Evolutionary conservation across 345 rosid genomes (phyloP), one percentile per base, ranked within the genome.

Genomic region (Eucalyptus camaldulensis): DNA sequence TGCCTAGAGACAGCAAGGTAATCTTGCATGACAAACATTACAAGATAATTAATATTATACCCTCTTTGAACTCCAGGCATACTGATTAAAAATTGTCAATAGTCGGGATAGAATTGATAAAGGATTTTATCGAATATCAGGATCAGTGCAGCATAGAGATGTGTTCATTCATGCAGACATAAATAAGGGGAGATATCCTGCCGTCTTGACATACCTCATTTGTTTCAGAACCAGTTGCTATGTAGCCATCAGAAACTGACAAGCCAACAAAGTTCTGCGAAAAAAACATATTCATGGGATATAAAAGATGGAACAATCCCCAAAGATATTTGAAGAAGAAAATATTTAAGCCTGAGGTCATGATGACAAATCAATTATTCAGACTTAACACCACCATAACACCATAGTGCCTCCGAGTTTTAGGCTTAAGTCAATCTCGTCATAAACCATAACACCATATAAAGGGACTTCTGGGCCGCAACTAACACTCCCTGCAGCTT

Each of bases 191-290:
- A 33, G 47, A 40, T 76, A 76, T 76, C 47, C 8, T 85, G 56
- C 37, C 14, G 16, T 85, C 51, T 85, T 45, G 85, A 19, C 88
- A 80, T 94, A 98, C 99, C 99, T 98, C 99, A 85, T 97, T 98
- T 86, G 98, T 98, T 95, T 97, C 99, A 37, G 99, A 98, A 87
- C 99, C 99, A 22, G 99, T 97, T 33, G 98, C 99, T 91, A 98
- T 97, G 90, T 97, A 98, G 89, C 99, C 99, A 93, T 98, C 96
- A 76, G 98, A 94, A 54, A 95, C 98, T 10, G 99, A 96, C 91
- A 98, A 93, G 86, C 99, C 99, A 72, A 98, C 99, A 89, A 98
- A 98, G 92, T 96, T 98, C 99, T 98, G 95, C 92, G 90, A 91
- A 90, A 92, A 50, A 33, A 47, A 89, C 45, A 31, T 72, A 89